Conservation (phyloP, 768 basidiomycete genomes). For the Macrocybe gigantea region DNA sequence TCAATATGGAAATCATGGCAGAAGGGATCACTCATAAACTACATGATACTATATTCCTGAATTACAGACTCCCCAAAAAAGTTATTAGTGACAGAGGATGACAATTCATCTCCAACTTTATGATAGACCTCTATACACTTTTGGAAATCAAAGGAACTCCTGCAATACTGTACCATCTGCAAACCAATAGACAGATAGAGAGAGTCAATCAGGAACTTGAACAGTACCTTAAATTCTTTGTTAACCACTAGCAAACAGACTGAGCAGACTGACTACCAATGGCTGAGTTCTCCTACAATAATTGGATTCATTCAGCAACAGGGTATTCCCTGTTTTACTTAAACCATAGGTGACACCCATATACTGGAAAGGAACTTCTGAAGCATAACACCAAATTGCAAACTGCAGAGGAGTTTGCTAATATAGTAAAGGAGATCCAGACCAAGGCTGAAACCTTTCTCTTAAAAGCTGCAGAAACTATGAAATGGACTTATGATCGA, state of each 20-base stretch:
- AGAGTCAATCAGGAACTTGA: slow-evolving; percentile 18
- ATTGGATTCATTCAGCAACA: slow-evolving; percentile 16
- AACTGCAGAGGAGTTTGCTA: slow-evolving; percentile 12
- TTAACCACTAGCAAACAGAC: slow-evolving; percentile 17
- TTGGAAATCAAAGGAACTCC: slow-evolving; percentile 11
- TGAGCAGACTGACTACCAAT: slow-evolving; percentile 20
- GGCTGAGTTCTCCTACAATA: slow-evolving; percentile 26
- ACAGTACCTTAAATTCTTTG: slow-evolving; percentile 19
- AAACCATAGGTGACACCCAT: slow-evolving; percentile 18
- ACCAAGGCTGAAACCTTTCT: slow-evolving; percentile 1
- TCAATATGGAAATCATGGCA: not conserved
- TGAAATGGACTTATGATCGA: slow-evolving; percentile 11
- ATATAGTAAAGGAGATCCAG: slow-evolving; percentile 11
- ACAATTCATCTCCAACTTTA: slow-evolving; percentile 16
- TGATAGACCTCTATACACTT: slow-evolving; percentile 1
- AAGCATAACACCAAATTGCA: slow-evolving; percentile 1
- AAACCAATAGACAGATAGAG: slow-evolving; percentile 16
- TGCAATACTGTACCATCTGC: slow-evolving; percentile 31
- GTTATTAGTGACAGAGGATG: slow-evolving; percentile 15
- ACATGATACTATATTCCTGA: not conserved
- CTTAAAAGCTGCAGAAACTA: slow-evolving; percentile 10
- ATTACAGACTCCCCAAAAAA: slow-evolving; percentile 14
- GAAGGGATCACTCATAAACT: not conserved
- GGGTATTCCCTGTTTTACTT: slow-evolving; percentile 19
- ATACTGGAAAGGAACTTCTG: slow-evolving; percentile 9